These are phyloP conservation scores for Chrysoporthe austroafricana DNA, from an alignment of 2,329 filamentous ascomycete genomes.

Conservation along the genomic window DNA sequence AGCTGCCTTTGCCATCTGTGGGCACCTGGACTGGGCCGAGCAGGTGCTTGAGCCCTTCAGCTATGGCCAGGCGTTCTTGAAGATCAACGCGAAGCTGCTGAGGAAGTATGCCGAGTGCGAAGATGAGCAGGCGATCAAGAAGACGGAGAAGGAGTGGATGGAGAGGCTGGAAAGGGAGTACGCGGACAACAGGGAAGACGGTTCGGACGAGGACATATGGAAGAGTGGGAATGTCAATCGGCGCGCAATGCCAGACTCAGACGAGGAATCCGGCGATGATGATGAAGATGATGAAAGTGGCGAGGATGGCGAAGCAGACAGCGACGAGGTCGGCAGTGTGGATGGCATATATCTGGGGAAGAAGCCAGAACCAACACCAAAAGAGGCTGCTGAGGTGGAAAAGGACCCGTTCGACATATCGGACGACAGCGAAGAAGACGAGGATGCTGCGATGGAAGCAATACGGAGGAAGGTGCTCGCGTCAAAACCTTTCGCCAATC, in stretches of 20 bases:
- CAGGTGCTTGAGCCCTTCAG: constrained; percentile 82
- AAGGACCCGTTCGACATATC: constrained; percentile 76
- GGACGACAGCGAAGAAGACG: constrained; percentile 79
- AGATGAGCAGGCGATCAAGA: constrained; percentile 82
- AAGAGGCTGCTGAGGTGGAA: constrained; percentile 42
- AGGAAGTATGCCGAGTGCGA: constrained; percentile 83
- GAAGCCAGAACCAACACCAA: constrained; percentile 42
- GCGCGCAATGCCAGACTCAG: constrained; percentile 48
- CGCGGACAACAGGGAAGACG: constrained; percentile 72
- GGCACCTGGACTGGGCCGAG: constrained; percentile 87
- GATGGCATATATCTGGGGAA: constrained; percentile 67
- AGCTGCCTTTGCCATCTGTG: constrained; percentile 91
- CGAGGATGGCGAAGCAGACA: constrained; percentile 47
- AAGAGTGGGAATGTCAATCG: constrained; percentile 88
- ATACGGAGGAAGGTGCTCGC: constrained; percentile 87
- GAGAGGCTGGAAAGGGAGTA: constrained; percentile 90
- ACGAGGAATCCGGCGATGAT: constrained; percentile 52
- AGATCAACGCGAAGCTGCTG: constrained; percentile 84
- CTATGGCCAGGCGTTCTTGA: constrained; percentile 85
- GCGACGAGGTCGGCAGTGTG: constrained; percentile 47
- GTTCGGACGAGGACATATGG: constrained; percentile 78
- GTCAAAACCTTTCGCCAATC: constrained; percentile 83
- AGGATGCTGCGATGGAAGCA: constrained; percentile 87
- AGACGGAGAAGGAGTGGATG: constrained; percentile 85
- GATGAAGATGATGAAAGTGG: constrained; percentile 51